Evolutionary conservation across 306 rosid genomes (phyloP).

Genomic region (Lathyrus sativus): DNA sequence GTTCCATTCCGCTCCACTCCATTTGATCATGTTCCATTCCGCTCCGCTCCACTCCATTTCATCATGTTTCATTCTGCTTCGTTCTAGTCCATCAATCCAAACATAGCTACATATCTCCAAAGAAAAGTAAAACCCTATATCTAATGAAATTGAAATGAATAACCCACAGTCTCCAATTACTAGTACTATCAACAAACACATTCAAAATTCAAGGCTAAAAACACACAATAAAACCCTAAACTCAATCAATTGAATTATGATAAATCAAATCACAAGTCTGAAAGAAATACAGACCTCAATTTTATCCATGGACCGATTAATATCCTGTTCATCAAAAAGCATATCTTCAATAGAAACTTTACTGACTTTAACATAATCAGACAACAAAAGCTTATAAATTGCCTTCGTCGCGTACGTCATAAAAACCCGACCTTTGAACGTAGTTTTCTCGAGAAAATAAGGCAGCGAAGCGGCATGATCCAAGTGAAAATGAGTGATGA

Average conservation of each 20-base stretch:
- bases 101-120: no score
- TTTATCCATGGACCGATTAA: conserved; percentile 92
- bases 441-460: conserved; percentile 89
- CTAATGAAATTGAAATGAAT: no score
- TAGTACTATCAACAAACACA: no score
- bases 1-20: no score
- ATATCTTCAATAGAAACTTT: conserved; percentile 91
- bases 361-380: conserved; percentile 91
- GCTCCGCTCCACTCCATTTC: no score
- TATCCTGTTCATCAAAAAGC: conserved; percentile 85
- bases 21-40: no score
- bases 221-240: not conserved
- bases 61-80: no score
- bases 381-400: conserved; percentile 79
- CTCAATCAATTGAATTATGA: not conserved
- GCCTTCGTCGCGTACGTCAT: conserved; percentile 98
- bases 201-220: no score
- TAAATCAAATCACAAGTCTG: not conserved
- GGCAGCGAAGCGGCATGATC: conserved; percentile 96
- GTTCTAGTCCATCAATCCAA: no score
- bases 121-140: not conserved
- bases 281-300: conserved; percentile 62
- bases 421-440: conserved; percentile 88
- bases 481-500: conserved; percentile 90
- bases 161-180: no score